These are phyloP conservation scores for Gossypium davidsonii DNA, from an alignment of 441 rosid genomes.

Conservation along the genomic window DNA sequence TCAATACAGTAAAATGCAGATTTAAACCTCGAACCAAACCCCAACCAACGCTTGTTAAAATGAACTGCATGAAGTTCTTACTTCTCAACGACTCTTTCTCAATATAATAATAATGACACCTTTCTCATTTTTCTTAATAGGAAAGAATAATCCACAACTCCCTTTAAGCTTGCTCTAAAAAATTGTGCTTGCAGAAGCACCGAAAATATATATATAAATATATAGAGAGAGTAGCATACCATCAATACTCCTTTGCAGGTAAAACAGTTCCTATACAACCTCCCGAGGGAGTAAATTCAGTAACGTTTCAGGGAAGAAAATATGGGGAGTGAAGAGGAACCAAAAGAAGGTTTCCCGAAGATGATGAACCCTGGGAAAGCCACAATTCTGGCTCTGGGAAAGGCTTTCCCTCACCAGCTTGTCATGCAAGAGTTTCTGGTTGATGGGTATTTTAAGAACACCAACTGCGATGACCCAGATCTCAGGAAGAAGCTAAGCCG, in stretches of 20 bases:
- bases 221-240: slow-evolving; percentile 11
- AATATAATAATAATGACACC: slow-evolving; percentile 1
- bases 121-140: not conserved
- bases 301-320: slow-evolving; percentile 6
- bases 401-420: slow-evolving; percentile 95
- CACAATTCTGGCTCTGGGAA: slow-evolving; percentile 49
- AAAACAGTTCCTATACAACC: not conserved
- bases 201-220: slow-evolving; percentile 11
- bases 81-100: slow-evolving; percentile 36
- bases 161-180: not conserved
- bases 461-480: slow-evolving; percentile 85
- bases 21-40: slow-evolving; percentile 25
- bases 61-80: slow-evolving; percentile 31
- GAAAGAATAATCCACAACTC: not conserved
- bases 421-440: slow-evolving; percentile 93
- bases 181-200: not conserved
- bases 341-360: not conserved
- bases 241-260: not conserved
- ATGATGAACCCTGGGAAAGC: not conserved
- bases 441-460: slow-evolving; percentile 83
- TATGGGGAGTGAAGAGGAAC: not conserved
- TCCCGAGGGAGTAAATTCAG: not conserved
- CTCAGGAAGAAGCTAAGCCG: slow-evolving; percentile 79
- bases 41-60: slow-evolving; percentile 28
- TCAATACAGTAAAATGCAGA: not conserved